Evolutionary conservation across 345 rosid genomes (phyloP).

Genomic region (Salix purpurea): DNA sequence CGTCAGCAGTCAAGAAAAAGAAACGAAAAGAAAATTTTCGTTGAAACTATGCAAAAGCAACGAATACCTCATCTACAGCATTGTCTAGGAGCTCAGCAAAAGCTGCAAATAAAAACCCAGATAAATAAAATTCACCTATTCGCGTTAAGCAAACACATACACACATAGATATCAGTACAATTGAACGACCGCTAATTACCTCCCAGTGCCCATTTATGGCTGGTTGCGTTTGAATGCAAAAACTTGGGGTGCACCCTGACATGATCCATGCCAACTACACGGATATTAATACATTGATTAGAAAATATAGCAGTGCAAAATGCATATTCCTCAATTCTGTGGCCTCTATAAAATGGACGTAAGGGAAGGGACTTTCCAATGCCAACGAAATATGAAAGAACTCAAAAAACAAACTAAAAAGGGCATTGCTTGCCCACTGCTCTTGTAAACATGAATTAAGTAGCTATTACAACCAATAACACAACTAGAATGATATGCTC

Average conservation of each 20-base stretch:
- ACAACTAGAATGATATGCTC: too few species aligned
- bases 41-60: neutral
- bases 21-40: neutral
- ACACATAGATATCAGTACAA: neutral
- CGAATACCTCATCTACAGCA: slow-evolving; percentile 70
- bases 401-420: too few species aligned
- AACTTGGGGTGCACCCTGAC: slow-evolving; percentile 92
- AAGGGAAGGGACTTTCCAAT: neutral
- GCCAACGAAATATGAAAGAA: too few species aligned
- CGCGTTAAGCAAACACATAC: neutral
- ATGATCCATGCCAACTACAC: slow-evolving; percentile 76
- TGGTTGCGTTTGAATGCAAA: slow-evolving; percentile 90
- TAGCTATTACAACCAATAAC: too few species aligned
- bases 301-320: neutral
- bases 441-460: too few species aligned
- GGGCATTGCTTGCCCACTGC: too few species aligned
- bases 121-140: neutral
- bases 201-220: slow-evolving; percentile 98
- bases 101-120: slow-evolving; percentile 38
- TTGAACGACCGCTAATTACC: slow-evolving; percentile 33
- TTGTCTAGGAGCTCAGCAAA: slow-evolving; percentile 92
- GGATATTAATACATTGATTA: too few species aligned
- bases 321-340: neutral
- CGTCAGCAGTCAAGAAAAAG: neutral
- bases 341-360: neutral